A percentile compares a stretch with the other conserved stretches of the same genome.
phyloP scores from a whole-genome alignment of 306 rosid genomes.

The Citrullus colocynthis region DNA sequence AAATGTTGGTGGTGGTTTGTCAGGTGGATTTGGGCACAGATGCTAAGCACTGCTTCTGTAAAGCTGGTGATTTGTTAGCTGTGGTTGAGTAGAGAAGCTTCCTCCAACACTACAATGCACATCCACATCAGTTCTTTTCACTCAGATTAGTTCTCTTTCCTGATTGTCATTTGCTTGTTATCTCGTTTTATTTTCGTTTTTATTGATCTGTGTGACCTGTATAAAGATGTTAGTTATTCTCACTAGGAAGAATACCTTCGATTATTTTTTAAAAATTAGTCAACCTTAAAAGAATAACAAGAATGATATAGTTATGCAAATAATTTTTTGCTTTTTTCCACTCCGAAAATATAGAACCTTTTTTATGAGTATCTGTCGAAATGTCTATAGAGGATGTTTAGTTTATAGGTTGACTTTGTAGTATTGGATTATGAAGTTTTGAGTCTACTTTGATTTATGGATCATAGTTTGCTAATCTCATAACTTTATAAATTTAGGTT shows the following conservation, averaged over 20 bases:
- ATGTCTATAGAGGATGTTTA: background rate
- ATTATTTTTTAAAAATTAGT: background rate
- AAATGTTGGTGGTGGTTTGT: background rate
- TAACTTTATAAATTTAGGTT: background rate
- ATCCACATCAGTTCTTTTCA: background rate
- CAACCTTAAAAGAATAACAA: background rate
- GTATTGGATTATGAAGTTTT: background rate
- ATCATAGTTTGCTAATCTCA: background rate
- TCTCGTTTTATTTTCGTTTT: background rate
- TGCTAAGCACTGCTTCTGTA: slow-evolving; percentile 74
- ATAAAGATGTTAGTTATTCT: background rate
- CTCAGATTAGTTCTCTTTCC: slow-evolving; percentile 8
- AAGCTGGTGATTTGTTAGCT: slow-evolving; percentile 68
- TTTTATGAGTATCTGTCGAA: background rate
- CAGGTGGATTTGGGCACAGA: slow-evolving; percentile 94
- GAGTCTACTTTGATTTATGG: background rate
- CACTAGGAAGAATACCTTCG: background rate
- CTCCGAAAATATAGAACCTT: background rate
- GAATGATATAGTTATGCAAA: background rate
- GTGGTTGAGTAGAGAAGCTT: slow-evolving; percentile 47
- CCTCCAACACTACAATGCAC: background rate
- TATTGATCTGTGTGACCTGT: background rate
- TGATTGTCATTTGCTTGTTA: background rate
- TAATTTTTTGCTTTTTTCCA: background rate
- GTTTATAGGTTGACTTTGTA: background rate